Evolutionary conservation across 306 rosid species (phyloP).

Genomic region (Amphicarpaea edgeworthii): DNA sequence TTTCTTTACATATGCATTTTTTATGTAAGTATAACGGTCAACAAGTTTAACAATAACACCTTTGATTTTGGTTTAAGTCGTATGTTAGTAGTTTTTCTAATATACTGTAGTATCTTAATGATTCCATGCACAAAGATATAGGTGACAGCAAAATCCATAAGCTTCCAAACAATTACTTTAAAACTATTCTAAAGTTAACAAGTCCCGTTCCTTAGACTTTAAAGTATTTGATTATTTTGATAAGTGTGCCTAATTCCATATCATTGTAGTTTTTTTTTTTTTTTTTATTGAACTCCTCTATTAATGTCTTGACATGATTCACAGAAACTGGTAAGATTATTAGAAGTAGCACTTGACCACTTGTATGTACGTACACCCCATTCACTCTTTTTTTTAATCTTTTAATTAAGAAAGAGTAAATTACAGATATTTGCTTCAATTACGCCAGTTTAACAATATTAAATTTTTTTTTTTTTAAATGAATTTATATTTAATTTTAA

Average conservation of each 20-base stretch:
- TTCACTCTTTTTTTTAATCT: background rate
- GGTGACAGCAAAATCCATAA: slow-evolving; percentile 31
- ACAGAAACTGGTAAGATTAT: background rate
- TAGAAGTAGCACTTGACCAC: background rate
- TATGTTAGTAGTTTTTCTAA: background rate
- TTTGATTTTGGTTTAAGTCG: background rate
- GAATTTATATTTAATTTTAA: no score
- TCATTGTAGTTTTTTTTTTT: no score
- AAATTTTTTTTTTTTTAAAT: no score
- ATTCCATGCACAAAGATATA: slow-evolving; percentile 33
- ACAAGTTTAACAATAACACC: background rate
- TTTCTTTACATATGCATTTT: background rate
- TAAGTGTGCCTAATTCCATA: background rate
- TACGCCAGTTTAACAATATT: no score
- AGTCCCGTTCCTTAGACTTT: background rate
- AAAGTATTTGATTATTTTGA: background rate
- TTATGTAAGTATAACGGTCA: slow-evolving; percentile 24
- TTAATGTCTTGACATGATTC: background rate
- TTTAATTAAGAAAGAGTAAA: no score
- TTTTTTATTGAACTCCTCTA: slow-evolving; percentile 9
- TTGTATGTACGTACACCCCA: background rate
- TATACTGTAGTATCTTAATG: background rate
- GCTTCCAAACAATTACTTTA: slow-evolving; percentile 7
- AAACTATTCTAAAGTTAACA: background rate
- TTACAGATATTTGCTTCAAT: no score